phyloP scores from a whole-genome alignment of 768 basidiomycete species.

The Basidioascus undulatus region DNA sequence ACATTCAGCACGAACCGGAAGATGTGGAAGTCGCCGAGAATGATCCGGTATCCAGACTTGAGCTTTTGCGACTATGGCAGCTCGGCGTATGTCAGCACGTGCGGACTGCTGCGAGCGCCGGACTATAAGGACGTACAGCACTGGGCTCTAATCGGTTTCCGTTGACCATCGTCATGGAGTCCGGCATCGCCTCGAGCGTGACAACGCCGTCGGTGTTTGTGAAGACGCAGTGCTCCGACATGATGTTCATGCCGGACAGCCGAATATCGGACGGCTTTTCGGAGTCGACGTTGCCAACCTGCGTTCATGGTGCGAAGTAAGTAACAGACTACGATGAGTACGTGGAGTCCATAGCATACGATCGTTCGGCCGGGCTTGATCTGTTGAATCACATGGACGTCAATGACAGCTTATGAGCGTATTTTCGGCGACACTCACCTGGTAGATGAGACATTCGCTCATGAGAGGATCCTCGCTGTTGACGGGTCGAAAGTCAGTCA shows the following conservation, averaged over 20 bases:
- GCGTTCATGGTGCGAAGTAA: neutral
- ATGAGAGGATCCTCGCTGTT: slow-evolving; percentile 61
- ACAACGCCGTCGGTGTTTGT: slow-evolving; percentile 62
- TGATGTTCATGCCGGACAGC: slow-evolving; percentile 73
- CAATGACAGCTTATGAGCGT: neutral
- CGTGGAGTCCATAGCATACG: too few species aligned
- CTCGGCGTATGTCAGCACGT: too few species aligned
- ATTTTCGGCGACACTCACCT: neutral
- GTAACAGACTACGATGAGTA: too few species aligned
- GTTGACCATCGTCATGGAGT: slow-evolving; percentile 78
- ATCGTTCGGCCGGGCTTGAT: slow-evolving; percentile 63
- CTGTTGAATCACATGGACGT: slow-evolving; percentile 27
- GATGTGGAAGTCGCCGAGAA: slow-evolving; percentile 89
- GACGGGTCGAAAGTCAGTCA: slow-evolving; percentile 10
- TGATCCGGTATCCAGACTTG: slow-evolving; percentile 83
- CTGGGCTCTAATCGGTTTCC: slow-evolving; percentile 85
- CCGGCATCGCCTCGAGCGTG: slow-evolving; percentile 46
- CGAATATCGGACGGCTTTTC: slow-evolving; percentile 64
- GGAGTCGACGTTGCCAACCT: slow-evolving; percentile 76
- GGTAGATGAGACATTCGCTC: slow-evolving; percentile 69
- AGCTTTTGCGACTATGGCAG: slow-evolving; percentile 72
- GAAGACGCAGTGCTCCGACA: slow-evolving; percentile 78
- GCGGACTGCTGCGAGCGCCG: slow-evolving; percentile 2
- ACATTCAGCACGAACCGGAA: slow-evolving; percentile 45
- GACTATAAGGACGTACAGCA: neutral